Percentiles rank a stretch among this genome's conserved stretches.
Conservation (phyloP, 257 asterid species). For the Asclepias syriaca region DNA sequence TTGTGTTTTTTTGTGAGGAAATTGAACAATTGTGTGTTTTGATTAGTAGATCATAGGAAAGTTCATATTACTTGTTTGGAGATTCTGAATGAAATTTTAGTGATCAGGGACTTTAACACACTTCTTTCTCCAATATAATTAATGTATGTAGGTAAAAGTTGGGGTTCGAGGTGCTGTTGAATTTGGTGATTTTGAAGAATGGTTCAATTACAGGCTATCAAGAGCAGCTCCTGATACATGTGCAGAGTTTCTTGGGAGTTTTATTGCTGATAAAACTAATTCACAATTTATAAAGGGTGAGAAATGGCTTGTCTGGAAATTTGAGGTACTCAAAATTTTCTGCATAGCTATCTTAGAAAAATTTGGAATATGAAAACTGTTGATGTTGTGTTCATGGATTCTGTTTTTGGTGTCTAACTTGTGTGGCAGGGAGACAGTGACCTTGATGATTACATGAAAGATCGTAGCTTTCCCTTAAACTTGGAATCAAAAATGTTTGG, state of each 20-base stretch:
- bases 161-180: conserved; percentile 91
- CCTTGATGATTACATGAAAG: conserved; percentile 84
- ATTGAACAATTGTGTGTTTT: no score
- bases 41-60: background rate
- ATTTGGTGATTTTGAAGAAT: conserved; percentile 89
- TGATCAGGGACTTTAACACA: background rate
- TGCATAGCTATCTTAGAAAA: background rate
- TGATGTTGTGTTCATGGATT: background rate
- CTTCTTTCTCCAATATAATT: background rate
- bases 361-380: background rate
- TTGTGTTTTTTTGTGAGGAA: no score
- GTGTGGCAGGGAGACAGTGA: conserved; percentile 80
- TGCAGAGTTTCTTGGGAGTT: conserved; percentile 92
- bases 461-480: conserved; percentile 75
- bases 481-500: conserved; percentile 87
- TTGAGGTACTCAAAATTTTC: conserved; percentile 56
- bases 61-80: background rate
- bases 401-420: background rate
- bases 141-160: conserved; percentile 50
- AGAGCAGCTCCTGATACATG: conserved; percentile 97
- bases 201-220: conserved; percentile 90
- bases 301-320: conserved; percentile 99
- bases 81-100: background rate
- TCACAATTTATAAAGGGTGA: conserved; percentile 75
- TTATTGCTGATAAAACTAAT: conserved; percentile 67